Evolutionary conservation across 495 filamentous ascomycete species (phyloP), one percentile per base, ranked within the genome.

Genomic region (Aspergillus avenaceus): DNA sequence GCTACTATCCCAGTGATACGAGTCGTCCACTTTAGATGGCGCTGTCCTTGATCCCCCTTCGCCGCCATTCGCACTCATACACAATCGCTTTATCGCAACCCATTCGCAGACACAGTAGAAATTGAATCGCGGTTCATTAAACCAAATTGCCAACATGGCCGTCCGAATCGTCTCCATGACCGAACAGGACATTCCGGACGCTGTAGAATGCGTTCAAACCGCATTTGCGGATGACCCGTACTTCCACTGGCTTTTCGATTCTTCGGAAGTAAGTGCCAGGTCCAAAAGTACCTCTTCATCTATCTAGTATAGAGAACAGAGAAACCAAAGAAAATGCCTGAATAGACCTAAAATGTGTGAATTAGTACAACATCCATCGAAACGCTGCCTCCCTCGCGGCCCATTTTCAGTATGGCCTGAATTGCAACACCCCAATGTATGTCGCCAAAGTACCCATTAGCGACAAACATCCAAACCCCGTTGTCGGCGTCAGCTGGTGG

Each of bases 401-500:
- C 2, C 80, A 84, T 50, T 83, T 83, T 60, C 69, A 61, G 42
- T 84, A 83, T 71, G 83, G 83, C 27, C 79, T 86, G 41, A 58
- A 50, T 57, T 73, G 74, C 49, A 75, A 79, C 61, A 81, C 73
- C 41, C 76, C 85, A 34, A 83, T 86, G 62, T 79, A 77, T 59
- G 75, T 86, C 40, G 83, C 83, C 25, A 83, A 81, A 64, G 67
- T 50, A 12, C 36, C 32, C 37, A 29, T 55, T n/a, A 54, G 18
- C 36, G 55, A 60, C 6, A 45, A 44, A n/a, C 36, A 21, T 55
- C 32, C 54, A 28, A 8, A 14, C 62, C 21, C 26, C 49, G 24
- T 87, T 29, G 73, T 85, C 50, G 84, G 84, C 5, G 75, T 83
- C 45, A 74, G 79, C 45, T 84, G 82, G 75, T 87, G 84, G 84